These are phyloP conservation scores for Carnegiea gigantea DNA, from an alignment of 179 eudicot species.

Conservation along the genomic window DNA sequence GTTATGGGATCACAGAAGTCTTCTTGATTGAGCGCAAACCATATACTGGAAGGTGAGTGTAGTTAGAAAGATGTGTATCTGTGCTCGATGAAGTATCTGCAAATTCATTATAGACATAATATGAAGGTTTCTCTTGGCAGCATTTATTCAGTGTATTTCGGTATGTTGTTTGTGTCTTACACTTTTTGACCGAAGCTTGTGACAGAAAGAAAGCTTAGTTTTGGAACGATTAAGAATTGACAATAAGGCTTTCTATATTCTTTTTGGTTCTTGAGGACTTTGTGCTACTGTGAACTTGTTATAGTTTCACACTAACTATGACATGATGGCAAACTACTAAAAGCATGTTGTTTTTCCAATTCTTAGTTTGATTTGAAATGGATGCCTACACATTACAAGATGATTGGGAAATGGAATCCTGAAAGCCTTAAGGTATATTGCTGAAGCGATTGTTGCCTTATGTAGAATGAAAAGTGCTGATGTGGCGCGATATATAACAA, in stretches of 20 bases:
- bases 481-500: too few relatives aligned
- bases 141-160: too few relatives aligned
- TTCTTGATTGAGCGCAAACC: conserved; percentile 80
- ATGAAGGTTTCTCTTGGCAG: background rate
- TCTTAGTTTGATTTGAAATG: too few relatives aligned
- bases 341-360: too few relatives aligned
- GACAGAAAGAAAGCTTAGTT: conserved; percentile 72
- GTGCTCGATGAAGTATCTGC: background rate
- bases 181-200: conserved; percentile 83
- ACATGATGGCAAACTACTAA: too few relatives aligned
- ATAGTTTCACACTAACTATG: background rate
- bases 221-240: conserved; percentile 93
- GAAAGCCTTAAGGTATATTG: too few relatives aligned
- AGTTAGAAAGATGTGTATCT: background rate
- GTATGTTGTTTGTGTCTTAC: background rate
- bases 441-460: too few relatives aligned
- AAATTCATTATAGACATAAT: background rate
- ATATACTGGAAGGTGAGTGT: conserved; percentile 74
- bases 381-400: too few relatives aligned
- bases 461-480: too few relatives aligned
- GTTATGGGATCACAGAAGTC: conserved; percentile 74
- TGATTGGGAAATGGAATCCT: too few relatives aligned
- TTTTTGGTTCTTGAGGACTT: conserved; percentile 16
- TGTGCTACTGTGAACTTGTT: background rate
- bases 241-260: conserved; percentile 57